Evolutionary conservation across 1,284 basidiomycete species (phyloP).

Genomic region (Rugosomyces carneus): DNA sequence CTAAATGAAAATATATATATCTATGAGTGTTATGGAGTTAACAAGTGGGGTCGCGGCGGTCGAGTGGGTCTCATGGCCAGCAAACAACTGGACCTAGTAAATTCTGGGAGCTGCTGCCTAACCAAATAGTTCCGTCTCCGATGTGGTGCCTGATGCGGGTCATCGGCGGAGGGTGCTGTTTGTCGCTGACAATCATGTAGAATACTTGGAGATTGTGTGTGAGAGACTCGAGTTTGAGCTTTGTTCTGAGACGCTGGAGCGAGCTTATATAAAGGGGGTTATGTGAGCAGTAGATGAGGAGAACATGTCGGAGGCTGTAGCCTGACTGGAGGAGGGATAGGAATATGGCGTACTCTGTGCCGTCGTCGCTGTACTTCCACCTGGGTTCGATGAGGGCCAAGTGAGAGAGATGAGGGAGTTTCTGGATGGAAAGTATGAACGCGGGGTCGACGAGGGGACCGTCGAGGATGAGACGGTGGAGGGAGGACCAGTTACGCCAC

Average conservation of each 20-base stretch:
- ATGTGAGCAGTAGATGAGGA: slow-evolving; percentile 13
- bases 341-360: slow-evolving; percentile 15
- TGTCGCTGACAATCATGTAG: slow-evolving; percentile 7
- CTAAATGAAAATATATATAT: background rate
- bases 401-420: slow-evolving; percentile 9
- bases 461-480: slow-evolving; percentile 15
- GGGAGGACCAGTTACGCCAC: slow-evolving; percentile 10
- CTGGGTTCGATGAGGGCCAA: slow-evolving; percentile 13
- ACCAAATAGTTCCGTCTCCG: slow-evolving; percentile 12
- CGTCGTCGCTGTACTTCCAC: slow-evolving; percentile 15
- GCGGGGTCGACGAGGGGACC: slow-evolving; percentile 12
- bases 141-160: slow-evolving; percentile 10
- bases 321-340: slow-evolving; percentile 7
- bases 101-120: slow-evolving; percentile 5
- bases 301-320: slow-evolving; percentile 5
- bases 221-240: background rate
- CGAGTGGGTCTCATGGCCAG: background rate
- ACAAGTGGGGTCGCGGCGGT: too few species aligned
- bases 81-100: slow-evolving; percentile 2
- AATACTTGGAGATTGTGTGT: slow-evolving; percentile 4
- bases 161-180: slow-evolving; percentile 8
- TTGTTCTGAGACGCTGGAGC: slow-evolving; percentile 10
- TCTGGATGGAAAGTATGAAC: slow-evolving; percentile 9
- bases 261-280: slow-evolving; percentile 7
- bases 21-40: background rate